Conservation (phyloP, 106 monocot species). For the Platanthera zijinensis region DNA sequence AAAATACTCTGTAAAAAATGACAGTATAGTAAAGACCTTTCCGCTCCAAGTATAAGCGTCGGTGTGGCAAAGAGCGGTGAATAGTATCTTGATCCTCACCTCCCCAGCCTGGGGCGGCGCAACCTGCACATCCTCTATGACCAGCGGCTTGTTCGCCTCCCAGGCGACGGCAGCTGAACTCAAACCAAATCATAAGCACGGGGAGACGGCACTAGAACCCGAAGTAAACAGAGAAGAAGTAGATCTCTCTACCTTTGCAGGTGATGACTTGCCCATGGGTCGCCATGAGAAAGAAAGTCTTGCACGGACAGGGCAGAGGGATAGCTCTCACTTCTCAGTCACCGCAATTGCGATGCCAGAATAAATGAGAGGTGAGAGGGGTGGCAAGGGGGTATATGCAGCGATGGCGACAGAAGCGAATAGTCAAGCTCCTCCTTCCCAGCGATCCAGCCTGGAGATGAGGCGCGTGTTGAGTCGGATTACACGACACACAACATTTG, state of each 20-base stretch:
- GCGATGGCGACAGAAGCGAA: not conserved
- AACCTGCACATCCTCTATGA: constrained; percentile 93
- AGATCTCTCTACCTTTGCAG: constrained; percentile 68
- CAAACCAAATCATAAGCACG: not conserved
- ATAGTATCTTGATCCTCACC: constrained; percentile 88
- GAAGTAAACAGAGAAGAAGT: not conserved
- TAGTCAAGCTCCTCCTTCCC: not conserved
- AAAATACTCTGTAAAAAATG: not conserved
- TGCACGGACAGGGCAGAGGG: not conserved
- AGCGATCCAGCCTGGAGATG: not conserved
- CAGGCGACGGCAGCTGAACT: constrained; percentile 79
- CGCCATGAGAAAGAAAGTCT: constrained; percentile 9
- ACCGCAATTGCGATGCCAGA: not conserved
- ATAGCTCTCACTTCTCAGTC: not conserved
- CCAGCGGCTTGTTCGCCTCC: constrained; percentile 90
- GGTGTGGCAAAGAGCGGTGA: constrained; percentile 95
- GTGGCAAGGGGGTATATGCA: not conserved
- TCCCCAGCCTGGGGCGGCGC: constrained; percentile 97
- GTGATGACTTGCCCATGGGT: constrained; percentile 79
- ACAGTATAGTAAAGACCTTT: constrained; percentile 33
- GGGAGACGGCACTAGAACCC: not conserved
- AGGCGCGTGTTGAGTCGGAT: not conserved
- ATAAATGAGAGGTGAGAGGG: not conserved
- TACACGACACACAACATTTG: not conserved
- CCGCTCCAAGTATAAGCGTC: constrained; percentile 95